Conservation (phyloP, 2,329 filamentous ascomycete species). For the Diaporthe aspalathi region DNA sequence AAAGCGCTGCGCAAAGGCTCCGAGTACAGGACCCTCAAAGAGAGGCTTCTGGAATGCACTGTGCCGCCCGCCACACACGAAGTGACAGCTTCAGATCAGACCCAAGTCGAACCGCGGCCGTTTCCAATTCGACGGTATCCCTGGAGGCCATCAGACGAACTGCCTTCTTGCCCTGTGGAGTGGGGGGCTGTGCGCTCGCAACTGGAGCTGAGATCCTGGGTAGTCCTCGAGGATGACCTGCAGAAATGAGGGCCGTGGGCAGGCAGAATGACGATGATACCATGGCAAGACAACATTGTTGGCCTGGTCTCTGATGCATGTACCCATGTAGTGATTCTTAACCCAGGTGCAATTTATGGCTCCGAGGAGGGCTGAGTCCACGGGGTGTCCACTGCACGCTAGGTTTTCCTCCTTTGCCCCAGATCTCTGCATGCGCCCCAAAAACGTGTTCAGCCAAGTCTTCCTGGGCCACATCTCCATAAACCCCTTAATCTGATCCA, state of each 20-base stretch:
- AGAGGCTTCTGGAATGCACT: background rate
- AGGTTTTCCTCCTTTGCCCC: background rate
- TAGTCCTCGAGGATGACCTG: background rate
- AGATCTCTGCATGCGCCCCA: background rate
- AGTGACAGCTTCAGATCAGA: background rate
- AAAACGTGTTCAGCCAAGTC: too few relatives aligned
- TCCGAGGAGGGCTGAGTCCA: too few relatives aligned
- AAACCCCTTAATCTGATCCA: background rate
- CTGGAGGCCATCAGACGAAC: background rate
- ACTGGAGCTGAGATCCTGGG: constrained; percentile 12
- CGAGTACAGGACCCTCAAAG: constrained; percentile 27
- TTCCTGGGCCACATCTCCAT: background rate
- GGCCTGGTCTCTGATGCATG: background rate
- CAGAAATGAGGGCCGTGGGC: background rate
- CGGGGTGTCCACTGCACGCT: background rate
- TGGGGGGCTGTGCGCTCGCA: background rate
- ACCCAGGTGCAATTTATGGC: background rate
- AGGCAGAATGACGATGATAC: background rate
- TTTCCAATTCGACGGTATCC: background rate
- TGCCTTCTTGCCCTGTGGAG: background rate
- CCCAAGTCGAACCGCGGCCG: background rate
- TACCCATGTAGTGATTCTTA: too few relatives aligned
- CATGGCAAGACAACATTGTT: too few relatives aligned
- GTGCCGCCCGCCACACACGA: constrained; percentile 1
- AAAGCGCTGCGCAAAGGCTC: background rate